Conservation (phyloP, 1,139 yeast species). For the Pneumocystis oryctolagi region DNA sequence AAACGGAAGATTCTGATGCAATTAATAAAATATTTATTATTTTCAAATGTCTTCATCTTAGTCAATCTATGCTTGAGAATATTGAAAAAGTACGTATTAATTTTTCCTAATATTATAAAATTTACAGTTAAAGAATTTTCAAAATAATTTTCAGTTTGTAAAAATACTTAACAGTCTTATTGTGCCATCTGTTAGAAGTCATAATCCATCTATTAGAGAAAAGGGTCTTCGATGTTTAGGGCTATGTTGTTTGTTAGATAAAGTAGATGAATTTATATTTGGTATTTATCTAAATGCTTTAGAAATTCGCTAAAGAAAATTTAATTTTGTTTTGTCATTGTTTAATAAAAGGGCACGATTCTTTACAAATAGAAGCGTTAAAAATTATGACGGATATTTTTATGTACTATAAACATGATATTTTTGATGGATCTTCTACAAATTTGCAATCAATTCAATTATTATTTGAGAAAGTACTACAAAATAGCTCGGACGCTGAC, state of each 20-base stretch:
- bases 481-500: constrained; percentile 37
- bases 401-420: constrained; percentile 57
- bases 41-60: constrained; percentile 51
- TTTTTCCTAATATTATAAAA: not conserved
- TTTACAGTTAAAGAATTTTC: constrained; percentile 27
- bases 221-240: constrained; percentile 68
- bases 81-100: constrained; percentile 33
- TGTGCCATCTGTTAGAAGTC: constrained; percentile 62
- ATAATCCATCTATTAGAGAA: constrained; percentile 45
- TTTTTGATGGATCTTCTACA: constrained; percentile 25
- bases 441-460: constrained; percentile 37
- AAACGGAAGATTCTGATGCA: constrained; percentile 28
- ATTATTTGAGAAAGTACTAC: constrained; percentile 50
- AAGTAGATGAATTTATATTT: constrained; percentile 3
- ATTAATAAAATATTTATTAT: constrained; percentile 25
- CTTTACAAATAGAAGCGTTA: constrained; percentile 45
- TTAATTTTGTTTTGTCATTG: constrained; percentile 50
- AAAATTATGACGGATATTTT: constrained; percentile 65
- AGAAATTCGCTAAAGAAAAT: constrained; percentile 46
- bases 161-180: constrained; percentile 63
- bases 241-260: constrained; percentile 57
- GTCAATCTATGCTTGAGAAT: constrained; percentile 57
- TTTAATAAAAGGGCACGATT: constrained; percentile 46
- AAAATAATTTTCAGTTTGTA: constrained; percentile 51
- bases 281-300: constrained; percentile 12